Evolutionary conservation across 140 eudicot species (phyloP).

Genomic region (Stevia rebaudiana): DNA sequence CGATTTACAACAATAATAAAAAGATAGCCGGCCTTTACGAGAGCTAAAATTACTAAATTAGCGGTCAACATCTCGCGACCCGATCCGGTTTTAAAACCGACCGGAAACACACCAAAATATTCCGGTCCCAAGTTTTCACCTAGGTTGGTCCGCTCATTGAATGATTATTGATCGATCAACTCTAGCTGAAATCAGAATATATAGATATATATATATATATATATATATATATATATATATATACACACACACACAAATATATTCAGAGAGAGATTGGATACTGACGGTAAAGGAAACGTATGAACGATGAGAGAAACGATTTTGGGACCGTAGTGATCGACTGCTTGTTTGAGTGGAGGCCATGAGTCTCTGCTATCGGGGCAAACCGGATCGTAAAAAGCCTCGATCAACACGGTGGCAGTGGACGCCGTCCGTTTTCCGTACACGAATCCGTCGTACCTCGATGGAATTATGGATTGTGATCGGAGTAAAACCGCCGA

Average conservation of each 20-base stretch:
- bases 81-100: too few species aligned
- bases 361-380: slow-evolving; percentile 91
- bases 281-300: slow-evolving; percentile 83
- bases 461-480: slow-evolving; percentile 44
- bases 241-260: too few species aligned
- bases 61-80: too few species aligned
- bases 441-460: slow-evolving; percentile 81
- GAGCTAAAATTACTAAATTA: too few species aligned
- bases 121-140: too few species aligned
- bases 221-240: too few species aligned
- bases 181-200: too few species aligned
- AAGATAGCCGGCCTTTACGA: too few species aligned
- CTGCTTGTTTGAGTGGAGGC: slow-evolving; percentile 75
- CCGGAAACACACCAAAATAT: too few species aligned
- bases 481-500: slow-evolving; percentile 19
- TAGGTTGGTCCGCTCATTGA: too few species aligned
- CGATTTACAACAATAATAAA: too few species aligned
- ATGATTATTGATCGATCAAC: too few species aligned
- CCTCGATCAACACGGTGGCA: slow-evolving; percentile 55
- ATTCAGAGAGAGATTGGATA: background rate
- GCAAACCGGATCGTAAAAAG: slow-evolving; percentile 83
- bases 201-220: background rate
- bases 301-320: slow-evolving; percentile 57
- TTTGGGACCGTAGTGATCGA: slow-evolving; percentile 40
- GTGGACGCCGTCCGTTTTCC: slow-evolving; percentile 25